Evolutionary conservation across 495 filamentous ascomycete species (phyloP), one percentile per base, ranked within the genome.

Genomic region (Penicillium antarcticum): DNA sequence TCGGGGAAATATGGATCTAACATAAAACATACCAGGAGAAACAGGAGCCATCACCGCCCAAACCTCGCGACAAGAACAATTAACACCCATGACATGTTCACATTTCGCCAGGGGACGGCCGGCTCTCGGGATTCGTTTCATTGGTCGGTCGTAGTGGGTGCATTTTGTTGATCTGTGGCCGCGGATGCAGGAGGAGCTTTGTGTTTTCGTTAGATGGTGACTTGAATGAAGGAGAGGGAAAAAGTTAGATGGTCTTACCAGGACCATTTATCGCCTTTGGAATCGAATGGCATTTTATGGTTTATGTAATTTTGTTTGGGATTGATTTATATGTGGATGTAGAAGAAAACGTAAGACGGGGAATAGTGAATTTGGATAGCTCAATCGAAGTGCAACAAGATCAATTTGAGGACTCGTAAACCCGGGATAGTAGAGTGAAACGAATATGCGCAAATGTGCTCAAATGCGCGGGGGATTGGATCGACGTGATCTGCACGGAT

Each of bases 1-100:
- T 23, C 4, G 21, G 6, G 21, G 21, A n/a, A 5, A 23, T 23
- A 3, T 23, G 21, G 21, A 1, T 23, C 21, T 23, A 29, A 29
- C 0, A 10, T 1, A 29, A 29, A 17, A 21, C 33, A n/a, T 47
- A 47, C 34, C 45, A 37, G 34, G 41, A 31, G 14, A 14, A 37
- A 47, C 32, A 13, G 34, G 45, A 38, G 38, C 34, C 45, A 47
- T 47, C 17, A 47, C 18, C 9, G 45, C 45, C 45, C 45, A 38
- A 13, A 38, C 23, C 21, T 47, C 45, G 5, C 34, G 45, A 29
- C 45, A 47, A 38, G 18, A 6, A 16, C 45, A 47, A 38, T 47
- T 32, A 10, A 5, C 10, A 1, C 34, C 34, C 8, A 19, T 23
- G 5, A 47, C 8, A 26, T 47, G 45, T 2, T 18, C n/a, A 12